Conservation (phyloP, 768 basidiomycete genomes). For the Amanita rimosa region DNA sequence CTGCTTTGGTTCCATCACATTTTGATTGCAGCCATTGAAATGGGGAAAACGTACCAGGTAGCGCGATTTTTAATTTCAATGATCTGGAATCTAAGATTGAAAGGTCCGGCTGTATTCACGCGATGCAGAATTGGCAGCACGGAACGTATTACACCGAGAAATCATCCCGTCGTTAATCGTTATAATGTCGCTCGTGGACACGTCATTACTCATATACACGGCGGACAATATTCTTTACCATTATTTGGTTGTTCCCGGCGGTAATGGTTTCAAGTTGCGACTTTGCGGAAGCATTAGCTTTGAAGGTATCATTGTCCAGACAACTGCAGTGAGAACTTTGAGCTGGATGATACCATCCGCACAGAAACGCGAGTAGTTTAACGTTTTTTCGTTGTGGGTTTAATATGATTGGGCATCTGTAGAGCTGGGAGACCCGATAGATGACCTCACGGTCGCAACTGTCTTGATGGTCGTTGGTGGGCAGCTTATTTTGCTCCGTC, state of each 20-base stretch:
- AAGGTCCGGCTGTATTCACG: slow-evolving; percentile 92
- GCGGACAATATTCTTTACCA: slow-evolving; percentile 90
- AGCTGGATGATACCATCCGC: slow-evolving; percentile 96
- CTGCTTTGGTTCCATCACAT: slow-evolving; percentile 96
- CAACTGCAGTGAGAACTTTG: slow-evolving; percentile 75
- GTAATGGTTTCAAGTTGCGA: slow-evolving; percentile 75
- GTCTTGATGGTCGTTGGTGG: slow-evolving; percentile 95
- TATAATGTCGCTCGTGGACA: slow-evolving; percentile 87
- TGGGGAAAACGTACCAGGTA: slow-evolving; percentile 69
- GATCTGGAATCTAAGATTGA: slow-evolving; percentile 1
- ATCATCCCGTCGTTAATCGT: slow-evolving; percentile 66
- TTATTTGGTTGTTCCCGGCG: slow-evolving; percentile 80
- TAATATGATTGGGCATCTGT: background rate
- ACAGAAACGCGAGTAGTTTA: slow-evolving; percentile 68
- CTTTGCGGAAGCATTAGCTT: slow-evolving; percentile 94
- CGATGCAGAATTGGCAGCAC: slow-evolving; percentile 75
- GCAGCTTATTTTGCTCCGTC: slow-evolving; percentile 78
- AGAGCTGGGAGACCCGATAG: slow-evolving; percentile 92
- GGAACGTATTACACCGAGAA: slow-evolving; percentile 78
- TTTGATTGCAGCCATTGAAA: slow-evolving; percentile 82
- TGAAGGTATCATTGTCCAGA: slow-evolving; percentile 76
- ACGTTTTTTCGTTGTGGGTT: slow-evolving; percentile 7
- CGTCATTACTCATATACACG: slow-evolving; percentile 89
- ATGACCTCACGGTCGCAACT: slow-evolving; percentile 88
- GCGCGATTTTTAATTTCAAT: slow-evolving; percentile 10